Evolutionary conservation across 1,139 yeast genomes (phyloP).

Genomic region (Fermentozyma sake): DNA sequence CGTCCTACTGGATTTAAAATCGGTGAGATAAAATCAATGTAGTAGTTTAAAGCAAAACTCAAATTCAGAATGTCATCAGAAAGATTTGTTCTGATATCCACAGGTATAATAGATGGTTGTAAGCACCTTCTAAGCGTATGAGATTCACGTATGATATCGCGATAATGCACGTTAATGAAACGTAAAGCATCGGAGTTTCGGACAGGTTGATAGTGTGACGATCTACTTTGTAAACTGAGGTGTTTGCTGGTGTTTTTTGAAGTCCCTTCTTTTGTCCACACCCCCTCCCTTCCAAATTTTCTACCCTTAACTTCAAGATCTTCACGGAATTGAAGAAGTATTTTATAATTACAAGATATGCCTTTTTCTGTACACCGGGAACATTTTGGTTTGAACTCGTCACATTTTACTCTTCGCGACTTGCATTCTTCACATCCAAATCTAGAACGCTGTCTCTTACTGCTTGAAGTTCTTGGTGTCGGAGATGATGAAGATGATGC

Average conservation of each 20-base stretch:
- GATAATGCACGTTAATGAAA: slow-evolving; percentile 16
- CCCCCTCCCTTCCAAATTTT: slow-evolving; percentile 30
- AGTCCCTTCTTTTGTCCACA: slow-evolving; percentile 18
- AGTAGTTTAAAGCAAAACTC: slow-evolving; percentile 23
- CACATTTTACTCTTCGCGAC: slow-evolving; percentile 31
- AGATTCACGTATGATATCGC: slow-evolving; percentile 9
- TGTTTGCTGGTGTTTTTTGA: slow-evolving; percentile 4
- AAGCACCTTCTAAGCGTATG: slow-evolving; percentile 3
- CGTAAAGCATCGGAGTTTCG: slow-evolving; percentile 11
- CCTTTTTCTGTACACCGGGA: slow-evolving; percentile 28
- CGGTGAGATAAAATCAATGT: slow-evolving; percentile 23
- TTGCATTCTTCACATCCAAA: slow-evolving; percentile 17
- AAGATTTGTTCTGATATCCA: slow-evolving; percentile 14
- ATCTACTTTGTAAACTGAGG: slow-evolving; percentile 10
- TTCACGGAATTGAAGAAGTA: slow-evolving; percentile 24
- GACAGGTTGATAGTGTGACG: slow-evolving; percentile 12
- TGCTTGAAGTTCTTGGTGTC: no score
- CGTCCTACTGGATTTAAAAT: slow-evolving; percentile 23
- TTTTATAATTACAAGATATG: slow-evolving; percentile 21
- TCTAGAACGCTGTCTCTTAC: slow-evolving; percentile 9
- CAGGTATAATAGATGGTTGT: slow-evolving; percentile 16
- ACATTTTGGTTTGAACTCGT: slow-evolving; percentile 42
- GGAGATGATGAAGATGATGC: no score
- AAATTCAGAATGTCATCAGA: slow-evolving; percentile 13
- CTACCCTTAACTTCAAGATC: slow-evolving; percentile 27